phyloP scores from a whole-genome alignment of 2,329 filamentous ascomycete genomes.

The Penicillium sp. region DNA sequence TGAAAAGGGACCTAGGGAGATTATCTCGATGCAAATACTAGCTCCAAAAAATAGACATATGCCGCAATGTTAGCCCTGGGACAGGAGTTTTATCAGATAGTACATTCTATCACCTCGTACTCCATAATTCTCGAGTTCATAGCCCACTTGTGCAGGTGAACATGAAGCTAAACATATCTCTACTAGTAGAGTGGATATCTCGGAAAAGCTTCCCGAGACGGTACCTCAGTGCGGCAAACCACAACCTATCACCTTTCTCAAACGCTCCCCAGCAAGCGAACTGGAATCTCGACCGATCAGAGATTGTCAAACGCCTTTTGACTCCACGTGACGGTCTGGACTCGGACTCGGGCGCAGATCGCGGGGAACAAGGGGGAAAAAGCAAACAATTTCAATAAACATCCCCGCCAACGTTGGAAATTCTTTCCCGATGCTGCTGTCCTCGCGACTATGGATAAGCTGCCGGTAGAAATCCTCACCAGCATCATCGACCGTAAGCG shows the following conservation, averaged over 20 bases:
- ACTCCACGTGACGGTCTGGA: constrained; percentile 23
- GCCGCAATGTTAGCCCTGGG: not conserved
- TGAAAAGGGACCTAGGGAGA: not conserved
- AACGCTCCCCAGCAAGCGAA: not conserved
- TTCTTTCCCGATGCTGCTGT: constrained; percentile 1
- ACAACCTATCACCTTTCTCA: not conserved
- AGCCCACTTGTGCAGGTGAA: too few species aligned
- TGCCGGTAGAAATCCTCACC: constrained; percentile 66
- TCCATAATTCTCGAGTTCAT: too few species aligned
- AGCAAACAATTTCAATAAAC: not conserved
- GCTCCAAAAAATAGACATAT: too few species aligned
- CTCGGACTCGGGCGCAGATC: constrained; percentile 17
- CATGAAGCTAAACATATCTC: too few species aligned
- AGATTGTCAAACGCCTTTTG: not conserved
- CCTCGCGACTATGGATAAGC: constrained; percentile 49
- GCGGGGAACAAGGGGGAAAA: constrained; percentile 10
- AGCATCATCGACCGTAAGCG: constrained; percentile 64
- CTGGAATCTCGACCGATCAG: not conserved
- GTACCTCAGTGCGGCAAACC: not conserved
- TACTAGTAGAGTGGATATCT: not conserved
- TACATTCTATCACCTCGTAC: too few species aligned
- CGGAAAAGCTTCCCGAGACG: constrained; percentile 4
- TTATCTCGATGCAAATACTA: not conserved
- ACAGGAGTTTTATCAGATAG: not conserved
- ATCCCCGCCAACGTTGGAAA: not conserved